Conservation (phyloP, 148 eudicot species). For the Heliamphora exappendiculata region DNA sequence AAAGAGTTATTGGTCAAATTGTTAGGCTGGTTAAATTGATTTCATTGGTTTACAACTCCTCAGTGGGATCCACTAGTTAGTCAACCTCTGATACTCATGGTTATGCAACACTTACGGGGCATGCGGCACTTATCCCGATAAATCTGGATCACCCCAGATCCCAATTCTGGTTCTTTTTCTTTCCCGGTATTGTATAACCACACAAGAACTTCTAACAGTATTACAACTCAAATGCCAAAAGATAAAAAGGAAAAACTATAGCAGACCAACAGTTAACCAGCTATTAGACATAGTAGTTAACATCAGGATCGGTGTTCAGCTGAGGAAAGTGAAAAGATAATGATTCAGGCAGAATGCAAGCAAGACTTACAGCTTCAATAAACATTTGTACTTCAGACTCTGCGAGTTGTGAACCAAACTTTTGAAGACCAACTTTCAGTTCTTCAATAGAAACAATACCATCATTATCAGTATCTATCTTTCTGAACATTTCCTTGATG, state of each 20-base stretch:
- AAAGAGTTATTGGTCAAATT: not conserved
- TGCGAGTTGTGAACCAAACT: slow-evolving; percentile 60
- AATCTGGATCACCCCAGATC: not conserved
- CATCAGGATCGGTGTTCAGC: not conserved
- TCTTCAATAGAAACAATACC: slow-evolving; percentile 75
- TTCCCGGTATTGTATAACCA: not conserved
- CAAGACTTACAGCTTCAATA: slow-evolving; percentile 82
- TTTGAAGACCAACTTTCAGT: slow-evolving; percentile 69
- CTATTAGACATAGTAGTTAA: not conserved
- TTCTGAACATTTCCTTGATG: slow-evolving; percentile 71
- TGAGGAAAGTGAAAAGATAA: not conserved
- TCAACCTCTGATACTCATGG: not conserved
- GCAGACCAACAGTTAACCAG: not conserved
- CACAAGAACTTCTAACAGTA: not conserved
- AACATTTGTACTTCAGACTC: slow-evolving; percentile 87
- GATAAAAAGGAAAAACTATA: not conserved
- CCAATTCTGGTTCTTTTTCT: not conserved
- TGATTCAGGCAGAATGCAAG: not conserved
- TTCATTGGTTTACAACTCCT: no score
- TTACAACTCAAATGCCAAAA: not conserved
- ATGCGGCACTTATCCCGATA: not conserved
- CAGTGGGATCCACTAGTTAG: not conserved
- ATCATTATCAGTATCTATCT: slow-evolving; percentile 79
- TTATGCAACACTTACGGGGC: not conserved
- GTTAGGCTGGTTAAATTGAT: not conserved